Evolutionary conservation across 306 rosid genomes (phyloP).

Genomic region (Astragalus membranaceus): DNA sequence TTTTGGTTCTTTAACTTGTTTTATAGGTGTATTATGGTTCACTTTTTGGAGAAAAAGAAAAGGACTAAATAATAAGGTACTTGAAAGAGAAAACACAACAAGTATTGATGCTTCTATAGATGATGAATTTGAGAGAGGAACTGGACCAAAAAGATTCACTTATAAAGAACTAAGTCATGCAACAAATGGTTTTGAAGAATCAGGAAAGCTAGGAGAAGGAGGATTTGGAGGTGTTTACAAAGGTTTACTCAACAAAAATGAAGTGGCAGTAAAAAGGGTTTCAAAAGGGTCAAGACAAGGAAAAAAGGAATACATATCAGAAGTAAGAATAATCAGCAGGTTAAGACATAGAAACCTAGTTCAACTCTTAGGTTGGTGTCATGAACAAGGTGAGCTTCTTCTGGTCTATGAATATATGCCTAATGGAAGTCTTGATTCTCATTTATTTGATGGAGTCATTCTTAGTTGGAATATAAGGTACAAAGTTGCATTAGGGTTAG

Average conservation of each 20-base stretch:
- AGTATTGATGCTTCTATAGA: constrained; percentile 42
- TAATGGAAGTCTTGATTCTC: constrained; percentile 77
- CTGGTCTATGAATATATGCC: constrained; percentile 68
- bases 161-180: constrained; percentile 42
- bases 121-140: constrained; percentile 57
- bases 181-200: constrained; percentile 37
- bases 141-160: constrained; percentile 57
- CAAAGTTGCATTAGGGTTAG: constrained; percentile 57
- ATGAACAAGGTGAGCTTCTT: constrained; percentile 56
- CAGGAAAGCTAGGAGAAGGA: constrained; percentile 70
- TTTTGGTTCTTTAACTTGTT: constrained; percentile 30
- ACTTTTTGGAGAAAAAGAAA: constrained; percentile 32
- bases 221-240: constrained; percentile 73
- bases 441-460: constrained; percentile 35
- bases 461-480: constrained; percentile 50
- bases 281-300: constrained; percentile 74
- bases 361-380: constrained; percentile 82
- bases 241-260: constrained; percentile 34
- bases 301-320: constrained; percentile 59
- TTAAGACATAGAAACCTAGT: constrained; percentile 68
- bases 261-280: constrained; percentile 66
- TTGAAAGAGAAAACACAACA: background rate
- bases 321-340: constrained; percentile 62
- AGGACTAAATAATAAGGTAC: background rate
- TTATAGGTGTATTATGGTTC: constrained; percentile 37